Conservation (phyloP, 2,329 filamentous ascomycete genomes). For the Orbilia oligospora region DNA sequence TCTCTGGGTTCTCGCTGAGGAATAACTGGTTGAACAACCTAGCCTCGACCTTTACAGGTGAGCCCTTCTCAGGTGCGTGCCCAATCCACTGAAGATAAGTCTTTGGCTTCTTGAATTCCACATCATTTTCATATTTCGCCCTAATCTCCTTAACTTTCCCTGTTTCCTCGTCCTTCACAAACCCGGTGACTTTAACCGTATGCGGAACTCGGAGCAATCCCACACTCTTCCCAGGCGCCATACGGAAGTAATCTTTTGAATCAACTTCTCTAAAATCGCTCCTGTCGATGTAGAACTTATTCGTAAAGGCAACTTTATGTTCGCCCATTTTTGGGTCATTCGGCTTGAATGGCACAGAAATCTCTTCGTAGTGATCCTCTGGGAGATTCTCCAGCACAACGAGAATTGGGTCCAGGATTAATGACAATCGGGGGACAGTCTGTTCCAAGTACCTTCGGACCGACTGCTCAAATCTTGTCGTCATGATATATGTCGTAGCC, state of each 20-base stretch:
- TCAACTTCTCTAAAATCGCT: slow-evolving; percentile 82
- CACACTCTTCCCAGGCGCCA: slow-evolving; percentile 81
- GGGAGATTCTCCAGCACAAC: slow-evolving; percentile 85
- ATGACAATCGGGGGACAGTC: slow-evolving; percentile 88
- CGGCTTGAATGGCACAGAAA: slow-evolving; percentile 83
- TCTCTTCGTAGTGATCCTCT: slow-evolving; percentile 76
- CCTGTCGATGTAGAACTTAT: slow-evolving; percentile 86
- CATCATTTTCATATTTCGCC: slow-evolving; percentile 79
- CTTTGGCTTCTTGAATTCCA: slow-evolving; percentile 76
- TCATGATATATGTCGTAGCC: slow-evolving; percentile 82
- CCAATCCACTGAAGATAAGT: slow-evolving; percentile 93
- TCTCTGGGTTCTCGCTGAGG: slow-evolving; percentile 85
- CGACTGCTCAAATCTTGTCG: slow-evolving; percentile 84
- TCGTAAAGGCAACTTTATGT: slow-evolving; percentile 77
- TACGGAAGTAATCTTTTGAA: slow-evolving; percentile 81
- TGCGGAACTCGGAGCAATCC: slow-evolving; percentile 80
- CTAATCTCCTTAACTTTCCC: slow-evolving; percentile 78
- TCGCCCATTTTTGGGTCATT: slow-evolving; percentile 80
- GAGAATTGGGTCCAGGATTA: slow-evolving; percentile 86
- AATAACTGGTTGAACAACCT: slow-evolving; percentile 87
- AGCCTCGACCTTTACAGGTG: slow-evolving; percentile 77
- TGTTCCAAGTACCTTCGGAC: slow-evolving; percentile 89
- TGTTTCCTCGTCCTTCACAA: slow-evolving; percentile 76
- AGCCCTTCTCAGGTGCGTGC: slow-evolving; percentile 75
- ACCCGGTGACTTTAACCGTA: slow-evolving; percentile 78